Percentiles rank a stretch among this genome's conserved stretches.
These are phyloP conservation scores for Cyclanthera cordifolia DNA, from an alignment of 306 rosid species.

Conservation along the genomic window DNA sequence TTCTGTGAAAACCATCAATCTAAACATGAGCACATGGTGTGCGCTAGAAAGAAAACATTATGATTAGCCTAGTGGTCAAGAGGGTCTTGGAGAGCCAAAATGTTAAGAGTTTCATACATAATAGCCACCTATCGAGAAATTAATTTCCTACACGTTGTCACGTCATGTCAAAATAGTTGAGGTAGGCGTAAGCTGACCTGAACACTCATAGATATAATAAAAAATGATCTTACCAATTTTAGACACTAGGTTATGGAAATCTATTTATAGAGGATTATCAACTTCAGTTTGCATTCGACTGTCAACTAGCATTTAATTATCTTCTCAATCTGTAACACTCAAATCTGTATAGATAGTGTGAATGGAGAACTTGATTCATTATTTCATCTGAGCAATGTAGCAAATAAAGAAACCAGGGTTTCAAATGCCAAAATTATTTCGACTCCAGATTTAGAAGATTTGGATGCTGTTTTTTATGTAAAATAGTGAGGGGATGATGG, in stretches of 20 bases:
- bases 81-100: too few relatives aligned
- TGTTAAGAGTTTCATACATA: too few relatives aligned
- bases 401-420: not conserved
- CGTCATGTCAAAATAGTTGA: too few relatives aligned
- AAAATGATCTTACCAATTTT: too few relatives aligned
- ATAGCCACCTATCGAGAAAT: too few relatives aligned
- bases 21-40: not conserved
- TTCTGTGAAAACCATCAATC: slow-evolving; percentile 30
- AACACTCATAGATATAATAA: too few relatives aligned
- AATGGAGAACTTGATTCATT: not conserved
- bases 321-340: not conserved
- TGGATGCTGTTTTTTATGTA: not conserved
- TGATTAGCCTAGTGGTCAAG: too few relatives aligned
- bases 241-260: not conserved
- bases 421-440: not conserved
- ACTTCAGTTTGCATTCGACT: not conserved
- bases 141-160: too few relatives aligned
- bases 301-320: not conserved
- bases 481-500: not conserved
- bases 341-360: not conserved
- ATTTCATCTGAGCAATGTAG: not conserved
- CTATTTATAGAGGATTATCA: too few relatives aligned
- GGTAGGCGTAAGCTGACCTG: too few relatives aligned
- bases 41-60: too few relatives aligned
- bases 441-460: not conserved